Evolutionary conservation across 805 yeast genomes (phyloP).

Genomic region (Sugiyamaella lignohabitans): DNA sequence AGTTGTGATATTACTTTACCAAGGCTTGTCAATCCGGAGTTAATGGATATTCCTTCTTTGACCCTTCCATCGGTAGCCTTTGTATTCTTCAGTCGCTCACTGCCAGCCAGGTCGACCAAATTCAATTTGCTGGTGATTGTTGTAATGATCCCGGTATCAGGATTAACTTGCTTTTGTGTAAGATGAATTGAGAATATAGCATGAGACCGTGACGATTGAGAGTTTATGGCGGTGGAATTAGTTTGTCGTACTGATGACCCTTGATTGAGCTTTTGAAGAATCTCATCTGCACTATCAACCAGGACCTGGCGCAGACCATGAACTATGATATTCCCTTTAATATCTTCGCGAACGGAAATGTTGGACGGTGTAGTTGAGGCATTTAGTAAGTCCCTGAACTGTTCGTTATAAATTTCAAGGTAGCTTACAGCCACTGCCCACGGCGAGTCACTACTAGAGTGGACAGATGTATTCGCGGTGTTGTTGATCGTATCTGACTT

Average conservation of each 20-base stretch:
- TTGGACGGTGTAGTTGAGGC: conserved; percentile 4
- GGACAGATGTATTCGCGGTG: not conserved
- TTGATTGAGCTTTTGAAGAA: conserved; percentile 35
- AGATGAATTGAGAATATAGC: conserved; percentile 58
- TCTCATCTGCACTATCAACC: conserved; percentile 39
- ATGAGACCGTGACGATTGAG: conserved; percentile 65
- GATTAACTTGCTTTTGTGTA: conserved; percentile 40
- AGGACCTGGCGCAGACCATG: conserved; percentile 46
- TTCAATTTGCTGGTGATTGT: conserved; percentile 48
- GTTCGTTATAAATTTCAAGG: conserved; percentile 67
- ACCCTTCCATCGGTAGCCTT: conserved; percentile 46
- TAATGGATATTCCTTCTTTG: conserved; percentile 60
- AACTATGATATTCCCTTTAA: conserved; percentile 51
- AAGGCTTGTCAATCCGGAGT: conserved; percentile 57
- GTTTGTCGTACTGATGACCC: conserved; percentile 54
- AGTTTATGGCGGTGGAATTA: conserved; percentile 61
- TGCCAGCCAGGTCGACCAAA: conserved; percentile 67
- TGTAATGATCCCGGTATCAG: conserved; percentile 20
- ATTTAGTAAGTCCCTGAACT: conserved; percentile 51
- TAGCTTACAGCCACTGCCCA: conserved; percentile 38
- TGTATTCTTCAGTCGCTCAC: conserved; percentile 52
- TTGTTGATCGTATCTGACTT: not conserved
- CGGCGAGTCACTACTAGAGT: conserved; percentile 2
- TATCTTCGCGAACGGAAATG: conserved; percentile 48
- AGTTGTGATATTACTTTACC: conserved; percentile 50